These are phyloP conservation scores for Pleurotus ostreatus DNA, from an alignment of 768 basidiomycete genomes.

Conservation along the genomic window DNA sequence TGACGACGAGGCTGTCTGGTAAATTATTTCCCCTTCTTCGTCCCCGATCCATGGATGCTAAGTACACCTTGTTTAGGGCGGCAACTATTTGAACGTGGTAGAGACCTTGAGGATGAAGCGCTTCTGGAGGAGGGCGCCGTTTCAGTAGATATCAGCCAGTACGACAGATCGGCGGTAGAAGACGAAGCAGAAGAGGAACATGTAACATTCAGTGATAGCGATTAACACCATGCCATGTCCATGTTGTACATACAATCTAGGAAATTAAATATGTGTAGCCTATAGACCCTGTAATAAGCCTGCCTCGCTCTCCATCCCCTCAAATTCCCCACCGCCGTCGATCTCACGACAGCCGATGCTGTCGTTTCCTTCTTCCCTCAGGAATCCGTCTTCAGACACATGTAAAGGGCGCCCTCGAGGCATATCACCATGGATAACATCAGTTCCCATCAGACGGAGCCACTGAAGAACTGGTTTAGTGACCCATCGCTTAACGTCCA, in stretches of 20 bases:
- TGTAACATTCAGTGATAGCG: slow-evolving; percentile 84
- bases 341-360: slow-evolving; percentile 56
- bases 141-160: slow-evolving; percentile 87
- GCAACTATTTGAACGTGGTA: slow-evolving; percentile 87
- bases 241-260: neutral
- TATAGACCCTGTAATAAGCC: slow-evolving; percentile 58
- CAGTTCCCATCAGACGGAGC: slow-evolving; percentile 55
- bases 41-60: neutral
- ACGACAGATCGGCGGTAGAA: slow-evolving; percentile 61
- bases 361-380: slow-evolving; percentile 54
- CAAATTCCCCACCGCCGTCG: slow-evolving; percentile 47
- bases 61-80: slow-evolving; percentile 53
- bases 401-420: slow-evolving; percentile 29
- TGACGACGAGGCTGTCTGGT: slow-evolving; percentile 67
- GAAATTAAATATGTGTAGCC: slow-evolving; percentile 1
- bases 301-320: slow-evolving; percentile 47
- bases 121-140: slow-evolving; percentile 82
- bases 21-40: slow-evolving; percentile 16
- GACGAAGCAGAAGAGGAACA: slow-evolving; percentile 66
- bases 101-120: slow-evolving; percentile 72
- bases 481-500: slow-evolving; percentile 55
- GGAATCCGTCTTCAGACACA: slow-evolving; percentile 52
- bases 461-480: slow-evolving; percentile 71
- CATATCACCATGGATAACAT: slow-evolving; percentile 34
- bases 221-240: slow-evolving; percentile 36